These are phyloP conservation scores for Termitomyces sp. DNA, from an alignment of 768 basidiomycete genomes.

Conservation along the genomic window DNA sequence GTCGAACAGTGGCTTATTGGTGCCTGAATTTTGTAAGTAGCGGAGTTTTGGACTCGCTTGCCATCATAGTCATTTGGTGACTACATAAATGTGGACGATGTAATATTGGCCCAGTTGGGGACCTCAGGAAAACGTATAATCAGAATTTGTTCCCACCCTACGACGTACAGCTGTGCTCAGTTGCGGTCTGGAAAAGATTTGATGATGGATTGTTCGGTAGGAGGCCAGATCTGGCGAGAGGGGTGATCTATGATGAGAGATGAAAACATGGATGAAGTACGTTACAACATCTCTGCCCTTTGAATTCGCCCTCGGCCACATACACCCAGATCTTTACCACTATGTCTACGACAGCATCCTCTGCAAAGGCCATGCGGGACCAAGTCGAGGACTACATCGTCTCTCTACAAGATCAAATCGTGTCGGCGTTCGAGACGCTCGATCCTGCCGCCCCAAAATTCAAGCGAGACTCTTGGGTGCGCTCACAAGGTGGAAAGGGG, in stretches of 20 bases:
- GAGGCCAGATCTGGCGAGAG: neutral
- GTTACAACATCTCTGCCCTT: neutral
- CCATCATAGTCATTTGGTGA: neutral
- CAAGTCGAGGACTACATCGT: constrained; percentile 75
- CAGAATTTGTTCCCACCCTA: neutral
- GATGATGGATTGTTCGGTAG: neutral
- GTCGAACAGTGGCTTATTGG: neutral
- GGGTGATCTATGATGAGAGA: neutral
- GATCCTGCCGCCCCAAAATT: constrained; percentile 69
- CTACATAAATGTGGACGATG: too few species aligned
- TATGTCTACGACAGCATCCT: constrained; percentile 10
- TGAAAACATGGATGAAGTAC: neutral
- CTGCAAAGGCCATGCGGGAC: constrained; percentile 55
- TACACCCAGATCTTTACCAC: neutral
- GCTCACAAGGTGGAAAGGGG: constrained; percentile 68
- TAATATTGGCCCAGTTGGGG: too few species aligned
- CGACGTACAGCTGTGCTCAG: neutral
- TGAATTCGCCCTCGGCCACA: neutral
- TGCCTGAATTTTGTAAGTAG: neutral
- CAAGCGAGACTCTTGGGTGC: constrained; percentile 77
- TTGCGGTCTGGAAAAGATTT: neutral
- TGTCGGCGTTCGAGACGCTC: constrained; percentile 67
- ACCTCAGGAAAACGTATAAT: too few species aligned
- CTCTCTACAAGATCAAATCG: constrained; percentile 74
- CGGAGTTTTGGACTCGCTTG: neutral